Percentiles rank a stretch among this genome's conserved stretches.
Evolutionary conservation across 805 yeast species (phyloP).

Genomic region (Metschnikowia similis): DNA sequence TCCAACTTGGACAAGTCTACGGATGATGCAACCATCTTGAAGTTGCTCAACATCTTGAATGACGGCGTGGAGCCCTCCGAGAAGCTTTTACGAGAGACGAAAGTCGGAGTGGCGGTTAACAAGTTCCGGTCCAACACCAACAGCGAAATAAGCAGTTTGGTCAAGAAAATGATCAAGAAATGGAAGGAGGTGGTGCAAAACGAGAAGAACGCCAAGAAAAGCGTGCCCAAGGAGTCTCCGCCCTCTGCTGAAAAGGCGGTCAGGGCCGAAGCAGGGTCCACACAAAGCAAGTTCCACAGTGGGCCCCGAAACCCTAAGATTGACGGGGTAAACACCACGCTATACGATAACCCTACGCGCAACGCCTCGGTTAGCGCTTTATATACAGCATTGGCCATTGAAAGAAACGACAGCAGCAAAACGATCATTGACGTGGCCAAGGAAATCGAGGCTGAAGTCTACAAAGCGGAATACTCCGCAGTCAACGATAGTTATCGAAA

Average conservation of each 20-base stretch:
- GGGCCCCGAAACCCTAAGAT: constrained; percentile 73
- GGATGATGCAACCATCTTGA: constrained; percentile 58
- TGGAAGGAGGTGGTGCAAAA: constrained; percentile 89
- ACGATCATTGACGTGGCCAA: constrained; percentile 60
- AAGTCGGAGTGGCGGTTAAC: constrained; percentile 95
- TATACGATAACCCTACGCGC: constrained; percentile 75
- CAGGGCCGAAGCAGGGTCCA: constrained; percentile 21
- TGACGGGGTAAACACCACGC: constrained; percentile 69
- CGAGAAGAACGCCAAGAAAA: constrained; percentile 47
- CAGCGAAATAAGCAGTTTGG: constrained; percentile 64
- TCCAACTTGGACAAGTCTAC: constrained; percentile 69
- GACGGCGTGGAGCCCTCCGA: constrained; percentile 81
- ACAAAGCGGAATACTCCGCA: constrained; percentile 52
- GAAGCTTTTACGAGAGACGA: constrained; percentile 81
- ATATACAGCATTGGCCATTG: constrained; percentile 86
- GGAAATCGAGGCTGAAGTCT: constrained; percentile 71
- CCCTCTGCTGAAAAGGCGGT: constrained; percentile 3
- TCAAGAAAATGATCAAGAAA: constrained; percentile 72
- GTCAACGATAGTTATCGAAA: constrained; percentile 65
- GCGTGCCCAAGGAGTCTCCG: constrained; percentile 8
- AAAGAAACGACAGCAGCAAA: constrained; percentile 55
- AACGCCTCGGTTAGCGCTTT: constrained; percentile 80
- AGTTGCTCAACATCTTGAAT: constrained; percentile 61
- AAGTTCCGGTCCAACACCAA: constrained; percentile 69
- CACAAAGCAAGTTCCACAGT: constrained; percentile 33